These are phyloP conservation scores for Parmelia sp. DNA, from an alignment of 495 filamentous ascomycete species.

Conservation along the genomic window DNA sequence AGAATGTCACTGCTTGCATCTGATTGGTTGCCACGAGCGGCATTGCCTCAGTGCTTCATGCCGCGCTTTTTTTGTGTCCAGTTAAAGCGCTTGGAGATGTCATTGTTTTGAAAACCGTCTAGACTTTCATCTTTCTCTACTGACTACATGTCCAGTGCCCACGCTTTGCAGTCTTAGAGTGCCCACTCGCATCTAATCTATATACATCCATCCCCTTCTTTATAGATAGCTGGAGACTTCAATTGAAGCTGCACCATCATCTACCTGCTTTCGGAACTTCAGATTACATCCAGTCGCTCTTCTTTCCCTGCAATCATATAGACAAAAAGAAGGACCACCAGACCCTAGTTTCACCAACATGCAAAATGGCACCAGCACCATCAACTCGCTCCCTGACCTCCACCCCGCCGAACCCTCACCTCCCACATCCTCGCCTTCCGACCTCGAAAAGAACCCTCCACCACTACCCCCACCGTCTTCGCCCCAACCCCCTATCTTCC, in stretches of 20 bases:
- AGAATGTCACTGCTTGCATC: constrained; percentile 1
- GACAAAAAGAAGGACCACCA: neutral
- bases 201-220: neutral
- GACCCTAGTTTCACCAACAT: neutral
- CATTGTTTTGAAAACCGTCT: neutral
- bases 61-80: neutral
- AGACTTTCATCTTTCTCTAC: neutral
- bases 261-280: neutral
- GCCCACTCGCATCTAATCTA: neutral
- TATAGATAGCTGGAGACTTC: neutral
- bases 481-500: too few species aligned
- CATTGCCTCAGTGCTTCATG: too few species aligned
- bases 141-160: neutral
- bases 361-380: neutral
- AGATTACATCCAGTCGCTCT: neutral
- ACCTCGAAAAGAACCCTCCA: constrained; percentile 9
- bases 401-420: constrained; percentile 20
- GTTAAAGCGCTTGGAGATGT: neutral
- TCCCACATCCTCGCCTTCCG: neutral
- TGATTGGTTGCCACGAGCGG: constrained; percentile 13
- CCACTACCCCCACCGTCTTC: constrained; percentile 36
- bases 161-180: neutral
- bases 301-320: neutral
- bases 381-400: neutral
- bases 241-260: neutral